phyloP scores from a whole-genome alignment of 2,329 filamentous ascomycete species.

The Aspergillus fumigatus region DNA sequence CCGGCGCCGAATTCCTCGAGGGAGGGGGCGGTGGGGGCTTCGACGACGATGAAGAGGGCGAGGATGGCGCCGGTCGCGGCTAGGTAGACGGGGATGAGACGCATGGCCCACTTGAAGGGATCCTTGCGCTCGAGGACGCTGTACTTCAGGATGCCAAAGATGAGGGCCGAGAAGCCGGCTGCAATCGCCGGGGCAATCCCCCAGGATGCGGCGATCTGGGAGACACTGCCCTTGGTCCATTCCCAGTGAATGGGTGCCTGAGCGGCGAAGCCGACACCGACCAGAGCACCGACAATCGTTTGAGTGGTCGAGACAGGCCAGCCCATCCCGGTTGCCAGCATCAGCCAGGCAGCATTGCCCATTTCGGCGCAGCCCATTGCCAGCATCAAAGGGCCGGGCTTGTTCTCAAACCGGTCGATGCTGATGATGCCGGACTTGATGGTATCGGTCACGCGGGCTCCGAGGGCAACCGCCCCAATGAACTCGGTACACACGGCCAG shows the following conservation, averaged over 20 bases:
- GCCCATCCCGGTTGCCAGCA: conserved; percentile 31
- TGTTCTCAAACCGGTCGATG: conserved; percentile 32
- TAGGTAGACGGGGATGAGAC: conserved; percentile 47
- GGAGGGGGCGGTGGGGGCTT: conserved; percentile 20
- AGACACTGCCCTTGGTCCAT: conserved; percentile 43
- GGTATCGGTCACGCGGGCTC: conserved; percentile 42
- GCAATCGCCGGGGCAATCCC: conserved; percentile 48
- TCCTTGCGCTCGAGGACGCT: conserved; percentile 47
- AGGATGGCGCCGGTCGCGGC: conserved; percentile 47
- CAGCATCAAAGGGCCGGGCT: conserved; percentile 36
- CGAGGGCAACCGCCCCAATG: conserved; percentile 50
- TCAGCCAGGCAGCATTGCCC: conserved; percentile 36
- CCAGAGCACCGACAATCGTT: conserved; percentile 36
- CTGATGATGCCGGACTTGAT: conserved; percentile 44
- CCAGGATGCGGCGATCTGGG: conserved; percentile 47
- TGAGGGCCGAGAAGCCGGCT: conserved; percentile 44
- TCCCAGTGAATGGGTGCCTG: conserved; percentile 20
- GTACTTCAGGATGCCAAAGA: conserved; percentile 49
- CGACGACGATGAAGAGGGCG: conserved; percentile 56
- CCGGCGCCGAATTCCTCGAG: conserved; percentile 24
- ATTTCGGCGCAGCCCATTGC: conserved; percentile 35
- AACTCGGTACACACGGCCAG: conserved; percentile 49
- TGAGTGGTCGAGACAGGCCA: conserved; percentile 42
- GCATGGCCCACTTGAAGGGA: conserved; percentile 48
- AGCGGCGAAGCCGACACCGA: conserved; percentile 24